phyloP scores from a whole-genome alignment of 352 stramenopile species.

The Phytophthora uliginosa region DNA sequence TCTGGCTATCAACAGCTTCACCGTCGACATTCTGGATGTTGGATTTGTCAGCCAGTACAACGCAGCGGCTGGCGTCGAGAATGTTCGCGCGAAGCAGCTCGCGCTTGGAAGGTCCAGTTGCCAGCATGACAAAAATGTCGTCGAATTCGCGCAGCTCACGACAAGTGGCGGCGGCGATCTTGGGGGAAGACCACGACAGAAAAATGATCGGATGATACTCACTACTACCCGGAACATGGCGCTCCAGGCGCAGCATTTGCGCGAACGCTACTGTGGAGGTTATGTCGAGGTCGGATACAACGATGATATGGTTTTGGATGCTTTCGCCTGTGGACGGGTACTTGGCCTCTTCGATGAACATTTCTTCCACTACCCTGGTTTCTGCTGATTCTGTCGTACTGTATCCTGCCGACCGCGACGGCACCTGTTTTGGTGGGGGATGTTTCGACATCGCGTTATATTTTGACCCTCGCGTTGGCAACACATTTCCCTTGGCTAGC shows the following conservation, averaged over 20 bases:
- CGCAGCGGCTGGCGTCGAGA: conserved; percentile 59
- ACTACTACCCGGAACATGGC: conserved; percentile 39
- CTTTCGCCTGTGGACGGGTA: conserved; percentile 26
- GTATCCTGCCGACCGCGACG: not conserved
- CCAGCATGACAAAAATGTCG: conserved; percentile 72
- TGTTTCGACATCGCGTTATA: conserved; percentile 5
- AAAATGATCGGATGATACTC: conserved; percentile 72
- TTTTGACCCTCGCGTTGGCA: conserved; percentile 37
- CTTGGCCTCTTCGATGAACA: conserved; percentile 50
- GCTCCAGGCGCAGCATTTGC: conserved; percentile 56
- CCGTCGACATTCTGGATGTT: conserved; percentile 66
- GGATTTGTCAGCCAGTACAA: conserved; percentile 69
- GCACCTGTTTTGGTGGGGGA: conserved; percentile 5
- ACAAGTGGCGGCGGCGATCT: conserved; percentile 26
- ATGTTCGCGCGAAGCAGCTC: conserved; percentile 70
- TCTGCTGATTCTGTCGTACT: conserved; percentile 12
- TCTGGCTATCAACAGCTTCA: conserved; percentile 65
- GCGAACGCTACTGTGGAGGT: conserved; percentile 60
- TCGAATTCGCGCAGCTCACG: conserved; percentile 50
- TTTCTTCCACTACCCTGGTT: conserved; percentile 25
- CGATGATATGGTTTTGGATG: conserved; percentile 68
- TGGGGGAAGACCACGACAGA: conserved; percentile 61
- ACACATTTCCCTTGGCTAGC: conserved; percentile 48
- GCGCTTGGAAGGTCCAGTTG: conserved; percentile 58
- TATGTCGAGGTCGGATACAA: conserved; percentile 64